Evolutionary conservation across 1,139 yeast genomes (phyloP).

Genomic region (Nakaseomyces uthaithaninus): DNA sequence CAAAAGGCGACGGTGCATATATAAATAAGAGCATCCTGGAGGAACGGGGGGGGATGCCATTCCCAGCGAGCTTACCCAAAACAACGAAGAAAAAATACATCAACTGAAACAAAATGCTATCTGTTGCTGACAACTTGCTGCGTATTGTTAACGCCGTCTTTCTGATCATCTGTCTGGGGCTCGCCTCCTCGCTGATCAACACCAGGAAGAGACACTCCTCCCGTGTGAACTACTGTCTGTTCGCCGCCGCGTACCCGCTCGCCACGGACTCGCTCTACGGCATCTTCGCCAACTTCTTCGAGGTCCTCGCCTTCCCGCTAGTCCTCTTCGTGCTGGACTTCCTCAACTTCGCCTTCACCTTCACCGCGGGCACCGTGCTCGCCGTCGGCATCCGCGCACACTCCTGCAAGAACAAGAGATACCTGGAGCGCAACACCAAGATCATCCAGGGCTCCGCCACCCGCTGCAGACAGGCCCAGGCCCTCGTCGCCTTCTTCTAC

Average conservation of each 20-base stretch:
- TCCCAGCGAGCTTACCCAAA: too few species aligned
- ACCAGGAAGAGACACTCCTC: slow-evolving; percentile 52
- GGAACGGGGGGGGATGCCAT: too few species aligned
- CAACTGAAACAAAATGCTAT: slow-evolving; percentile 19
- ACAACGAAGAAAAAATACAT: neutral
- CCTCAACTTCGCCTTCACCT: slow-evolving; percentile 82
- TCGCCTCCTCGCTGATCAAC: slow-evolving; percentile 78
- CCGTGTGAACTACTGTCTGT: slow-evolving; percentile 81
- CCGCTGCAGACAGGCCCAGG: slow-evolving; percentile 96
- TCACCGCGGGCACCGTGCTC: slow-evolving; percentile 88
- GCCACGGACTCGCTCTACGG: slow-evolving; percentile 78
- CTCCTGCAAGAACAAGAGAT: slow-evolving; percentile 65
- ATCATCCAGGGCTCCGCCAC: slow-evolving; percentile 67
- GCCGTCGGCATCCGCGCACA: slow-evolving; percentile 84
- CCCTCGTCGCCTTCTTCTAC: slow-evolving; percentile 82
- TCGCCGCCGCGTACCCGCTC: slow-evolving; percentile 79
- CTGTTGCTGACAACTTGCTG: slow-evolving; percentile 62
- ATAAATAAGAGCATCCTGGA: too few species aligned
- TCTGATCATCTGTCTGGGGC: slow-evolving; percentile 70
- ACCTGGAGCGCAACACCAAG: slow-evolving; percentile 50
- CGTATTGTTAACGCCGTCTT: slow-evolving; percentile 68
- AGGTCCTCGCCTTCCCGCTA: slow-evolving; percentile 81
- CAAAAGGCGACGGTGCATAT: too few species aligned
- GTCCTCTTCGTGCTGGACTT: slow-evolving; percentile 68
- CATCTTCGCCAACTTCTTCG: slow-evolving; percentile 64